Base-by-base conservation (phyloP, 2,329 filamentous ascomycete species). In the Raffaelea arxii region DNA sequence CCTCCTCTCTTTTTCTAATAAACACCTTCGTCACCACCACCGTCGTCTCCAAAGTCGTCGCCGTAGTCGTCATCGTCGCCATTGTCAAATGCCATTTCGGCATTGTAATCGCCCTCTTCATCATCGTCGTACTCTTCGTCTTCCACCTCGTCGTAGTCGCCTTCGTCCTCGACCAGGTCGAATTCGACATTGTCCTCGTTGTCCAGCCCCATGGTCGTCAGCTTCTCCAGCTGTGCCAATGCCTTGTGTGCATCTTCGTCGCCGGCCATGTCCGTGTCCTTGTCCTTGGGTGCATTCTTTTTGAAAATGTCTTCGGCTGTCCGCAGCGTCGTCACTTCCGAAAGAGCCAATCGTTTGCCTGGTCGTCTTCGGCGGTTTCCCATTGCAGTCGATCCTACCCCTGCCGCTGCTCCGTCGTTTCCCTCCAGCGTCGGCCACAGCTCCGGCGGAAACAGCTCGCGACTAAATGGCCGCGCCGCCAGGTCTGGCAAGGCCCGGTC, bases 81-180 rank as follows among this genome's bases (percentile, higher is more conserved):
- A 22, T 70, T 74, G 49, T 79, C 76, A 56, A 80, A 80, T 62
- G 79, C 79, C 10, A 68, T 68, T 55, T 80, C 77, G 3, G 77
- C 77, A 39, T 80, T 72, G 56, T 80, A 80, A 50, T 80, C 77
- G 7, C 77, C 76, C 2, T 72, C 77, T 42, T 76, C 74, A 48
- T 78, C 74, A 46, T 80, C 77, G 41, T 80, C 73, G 50, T 73
- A 69, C 46, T 73, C 71, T 52, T 72, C 68, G 18, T 68, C 69
- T 44, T 70, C 68, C 27, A 64, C 63, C 35, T 61, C 56, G 18
- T 55, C 66, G 43, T 75, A 73, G 21, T 75, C 72, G 24, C 75
- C 72, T 23, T 65, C 64, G 37, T 67, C 63, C 5, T 64, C 61
- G 10, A 77, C 73, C 10, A 75, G 74, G 5, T 72, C 73, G 3